phyloP scores from a whole-genome alignment of 2,329 filamentous ascomycete genomes.

The Aspergillus novofumigatus region DNA sequence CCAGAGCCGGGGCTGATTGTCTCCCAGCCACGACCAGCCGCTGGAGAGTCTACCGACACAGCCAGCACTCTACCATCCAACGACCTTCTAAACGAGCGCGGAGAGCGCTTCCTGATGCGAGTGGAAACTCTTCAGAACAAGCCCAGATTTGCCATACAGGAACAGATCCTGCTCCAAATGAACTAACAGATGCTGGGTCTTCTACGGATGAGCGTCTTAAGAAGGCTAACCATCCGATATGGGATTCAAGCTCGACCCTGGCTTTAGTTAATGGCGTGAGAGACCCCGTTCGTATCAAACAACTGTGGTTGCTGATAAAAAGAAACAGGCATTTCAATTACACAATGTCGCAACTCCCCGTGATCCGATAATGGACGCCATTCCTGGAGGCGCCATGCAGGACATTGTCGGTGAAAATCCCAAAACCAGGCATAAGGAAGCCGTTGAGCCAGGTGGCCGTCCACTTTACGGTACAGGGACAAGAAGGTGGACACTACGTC shows the following conservation, averaged over 20 bases:
- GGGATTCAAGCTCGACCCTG: constrained; percentile 20
- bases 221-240: not conserved
- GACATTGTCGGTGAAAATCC: not conserved
- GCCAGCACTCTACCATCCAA: not conserved
- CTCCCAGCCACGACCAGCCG: not conserved
- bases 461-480: not conserved
- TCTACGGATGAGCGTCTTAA: not conserved
- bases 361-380: constrained; percentile 8
- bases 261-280: constrained; percentile 16
- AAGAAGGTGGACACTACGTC: not conserved
- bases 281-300: not conserved
- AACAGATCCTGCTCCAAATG: not conserved
- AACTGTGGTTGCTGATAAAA: not conserved
- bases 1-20: constrained; percentile 22
- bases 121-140: not conserved
- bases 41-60: constrained; percentile 4
- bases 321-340: constrained; percentile 12
- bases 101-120: not conserved
- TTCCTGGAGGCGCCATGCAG: constrained; percentile 11
- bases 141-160: not conserved
- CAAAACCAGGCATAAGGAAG: not conserved
- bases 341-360: constrained; percentile 10
- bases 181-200: not conserved
- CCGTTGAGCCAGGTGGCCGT: not conserved
- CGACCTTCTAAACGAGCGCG: not conserved